Evolutionary conservation across 345 rosid genomes (phyloP), one percentile per base, ranked within the genome.

Genomic region (Turritis glabra): DNA sequence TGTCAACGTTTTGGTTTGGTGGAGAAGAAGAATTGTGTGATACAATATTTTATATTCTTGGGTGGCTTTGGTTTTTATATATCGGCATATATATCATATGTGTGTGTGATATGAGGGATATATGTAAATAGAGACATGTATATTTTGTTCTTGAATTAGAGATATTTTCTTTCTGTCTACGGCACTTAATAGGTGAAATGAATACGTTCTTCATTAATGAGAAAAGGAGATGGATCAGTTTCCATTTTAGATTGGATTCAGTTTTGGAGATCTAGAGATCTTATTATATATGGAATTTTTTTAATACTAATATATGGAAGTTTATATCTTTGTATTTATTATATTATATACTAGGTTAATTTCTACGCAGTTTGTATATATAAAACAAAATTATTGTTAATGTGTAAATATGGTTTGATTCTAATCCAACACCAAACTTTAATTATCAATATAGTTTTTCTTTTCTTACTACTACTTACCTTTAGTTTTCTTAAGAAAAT

Each of bases 1-100:
- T 64, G 47, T 65, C 61, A 48, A 61, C 57, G 74, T 75, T 76
- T 63, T 54, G 59, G 71, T 58, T 77, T 64, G 80, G 38, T 77
- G 71, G 37, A 33, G 65, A 63, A 40, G 76, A 63, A 63, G 60
- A 77, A 70, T 70, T 64, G 66, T 54, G 76, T 77, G 76, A 70
- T 47, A 1, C 0, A 35, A 29, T 63, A n/a, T 13, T 5, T 21
- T 29, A 5, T 7, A 26, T n/a, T 32, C 15, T 35, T 46, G 11
- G 26, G 32, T 69, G 21, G 40, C 43, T 55, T 61, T 69, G 50
- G 64, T 51, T 30, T 74, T 25, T 32, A 30, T 74, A 23, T 18
- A 52, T 53, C 30, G 17, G 10, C 44, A 62, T 62, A 40, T 7
- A 9, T 58, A 18, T 19, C 35, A 35, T 29, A 50, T 72, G 38